Base-by-base conservation (phyloP, 257 asterid genomes). In the Nicotiana obtusifolia region DNA sequence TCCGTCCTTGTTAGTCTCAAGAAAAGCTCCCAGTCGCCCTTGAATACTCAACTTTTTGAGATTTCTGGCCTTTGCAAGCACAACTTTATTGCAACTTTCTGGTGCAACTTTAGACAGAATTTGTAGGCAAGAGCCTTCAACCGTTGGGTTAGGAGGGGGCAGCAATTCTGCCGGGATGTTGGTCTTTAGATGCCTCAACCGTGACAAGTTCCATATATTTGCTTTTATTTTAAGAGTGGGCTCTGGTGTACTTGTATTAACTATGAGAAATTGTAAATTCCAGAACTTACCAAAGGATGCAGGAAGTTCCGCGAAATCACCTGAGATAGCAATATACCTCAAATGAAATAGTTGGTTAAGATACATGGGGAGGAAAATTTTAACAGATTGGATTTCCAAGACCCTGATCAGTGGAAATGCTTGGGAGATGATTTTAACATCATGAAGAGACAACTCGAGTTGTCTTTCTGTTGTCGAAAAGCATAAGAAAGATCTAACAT, bases 21-120 rank as follows among this genome's bases (percentile, higher is more conserved):
- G 67, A 37, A 88, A 87, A 59, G 87, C 85, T 17, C 86, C 68
- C 76, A 92, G 69, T 4, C 68, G 85, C 2, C 97, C 97, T 2
- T 89, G 87, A 49, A 91, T 84, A 0, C 94, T 94, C 69, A 92
- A 62, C 44, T 84, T 86, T 86, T 85, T 90, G 52, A 93, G 83
- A 62, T 88, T 84, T 11, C 90, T 89, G 52, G 88, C 84, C 80
- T 86, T 69, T 2, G 89, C 90, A 14, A 92, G 88, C 24, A 92
- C 88, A 22, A 89, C 93, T 20, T 81, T 87, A 0, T 88, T 89
- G 89, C 97, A 90, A 80, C 93, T 88, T 13, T 90, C 94, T 0
- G 94, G 94, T 1, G 97, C 81, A 33, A 93, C 85, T 13, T 88
- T 84, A 0, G 91, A 87, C 20, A 92, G 91, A 10, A 97, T 93